Conservation (phyloP, 768 basidiomycete genomes). For the Panus rudis region DNA sequence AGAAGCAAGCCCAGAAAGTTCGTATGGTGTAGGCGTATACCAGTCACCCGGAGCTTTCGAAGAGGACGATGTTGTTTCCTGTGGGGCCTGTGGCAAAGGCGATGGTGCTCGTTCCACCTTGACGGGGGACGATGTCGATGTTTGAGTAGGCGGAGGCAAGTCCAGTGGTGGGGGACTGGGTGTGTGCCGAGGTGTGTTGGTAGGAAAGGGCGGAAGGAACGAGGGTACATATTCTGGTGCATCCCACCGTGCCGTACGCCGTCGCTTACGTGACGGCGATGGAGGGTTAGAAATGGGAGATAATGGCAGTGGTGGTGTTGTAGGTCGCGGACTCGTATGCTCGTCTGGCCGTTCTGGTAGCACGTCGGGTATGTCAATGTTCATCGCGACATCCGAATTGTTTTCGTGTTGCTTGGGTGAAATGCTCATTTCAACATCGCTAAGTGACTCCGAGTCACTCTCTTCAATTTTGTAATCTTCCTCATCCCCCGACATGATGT, state of each 20-base stretch:
- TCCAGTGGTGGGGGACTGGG: conserved; percentile 31
- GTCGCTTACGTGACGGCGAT: conserved; percentile 51
- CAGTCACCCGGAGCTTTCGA: conserved; percentile 55
- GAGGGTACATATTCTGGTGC: conserved; percentile 59
- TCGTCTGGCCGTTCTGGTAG: conserved; percentile 2
- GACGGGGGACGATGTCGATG: conserved; percentile 30
- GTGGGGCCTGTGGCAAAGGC: conserved; percentile 38
- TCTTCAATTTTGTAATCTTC: not conserved
- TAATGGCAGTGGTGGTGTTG: conserved; percentile 40
- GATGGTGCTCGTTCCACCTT: conserved; percentile 30
- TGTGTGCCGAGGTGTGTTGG: conserved; percentile 26
- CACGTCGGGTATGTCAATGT: conserved; percentile 9
- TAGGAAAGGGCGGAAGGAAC: conserved; percentile 65
- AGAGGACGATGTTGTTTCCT: no score
- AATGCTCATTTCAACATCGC: not conserved
- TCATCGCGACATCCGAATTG: conserved; percentile 7
- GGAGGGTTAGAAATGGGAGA: conserved; percentile 54
- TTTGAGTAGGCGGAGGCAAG: conserved; percentile 21
- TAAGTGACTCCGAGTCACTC: not conserved
- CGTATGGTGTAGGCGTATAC: conserved; percentile 65
- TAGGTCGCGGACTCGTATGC: conserved; percentile 13
- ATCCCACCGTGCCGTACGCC: conserved; percentile 49
- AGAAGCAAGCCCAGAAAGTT: conserved; percentile 60
- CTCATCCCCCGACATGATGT: conserved; percentile 22
- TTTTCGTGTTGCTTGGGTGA: conserved; percentile 17